A percentile compares a stretch with the other conserved stretches of the same genome.
phyloP scores from a whole-genome alignment of 306 rosid genomes.

The Morella rubra region DNA sequence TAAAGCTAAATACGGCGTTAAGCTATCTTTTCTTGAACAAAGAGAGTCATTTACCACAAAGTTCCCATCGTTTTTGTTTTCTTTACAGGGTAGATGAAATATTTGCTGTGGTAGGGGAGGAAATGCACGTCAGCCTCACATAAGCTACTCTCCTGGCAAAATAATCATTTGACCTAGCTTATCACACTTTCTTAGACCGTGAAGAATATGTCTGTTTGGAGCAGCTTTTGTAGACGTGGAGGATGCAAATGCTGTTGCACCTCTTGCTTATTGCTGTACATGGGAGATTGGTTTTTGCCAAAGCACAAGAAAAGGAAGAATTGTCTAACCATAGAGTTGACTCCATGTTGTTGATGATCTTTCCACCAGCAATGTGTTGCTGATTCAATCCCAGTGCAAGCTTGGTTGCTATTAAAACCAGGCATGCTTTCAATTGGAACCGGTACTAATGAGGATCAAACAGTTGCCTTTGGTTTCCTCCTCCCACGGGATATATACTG shows the following conservation, averaged over 20 bases:
- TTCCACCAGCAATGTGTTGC: neutral
- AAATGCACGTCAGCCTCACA: slow-evolving; percentile 49
- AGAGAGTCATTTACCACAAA: slow-evolving; percentile 1
- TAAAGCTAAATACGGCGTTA: neutral
- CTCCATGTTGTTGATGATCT: neutral
- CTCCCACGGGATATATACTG: no score
- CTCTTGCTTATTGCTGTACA: neutral
- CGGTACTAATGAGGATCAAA: neutral
- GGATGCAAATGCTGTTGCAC: neutral
- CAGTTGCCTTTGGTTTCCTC: neutral
- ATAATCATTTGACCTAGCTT: neutral
- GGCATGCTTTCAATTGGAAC: no score
- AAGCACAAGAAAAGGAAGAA: neutral
- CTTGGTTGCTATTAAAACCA: neutral
- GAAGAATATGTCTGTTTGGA: neutral
- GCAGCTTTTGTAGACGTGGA: neutral
- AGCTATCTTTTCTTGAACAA: neutral
- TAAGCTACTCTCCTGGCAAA: slow-evolving; percentile 17
- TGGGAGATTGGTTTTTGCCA: neutral
- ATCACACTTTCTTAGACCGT: neutral
- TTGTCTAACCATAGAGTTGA: neutral
- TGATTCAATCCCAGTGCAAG: neutral
- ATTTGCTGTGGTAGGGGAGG: slow-evolving; percentile 56
- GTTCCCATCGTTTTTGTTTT: neutral
- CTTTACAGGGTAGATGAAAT: slow-evolving; percentile 62